Evolutionary conservation across 148 eudicot species (phyloP), one percentile per base, ranked within the genome.

Genomic region (Beta vulgaris): DNA sequence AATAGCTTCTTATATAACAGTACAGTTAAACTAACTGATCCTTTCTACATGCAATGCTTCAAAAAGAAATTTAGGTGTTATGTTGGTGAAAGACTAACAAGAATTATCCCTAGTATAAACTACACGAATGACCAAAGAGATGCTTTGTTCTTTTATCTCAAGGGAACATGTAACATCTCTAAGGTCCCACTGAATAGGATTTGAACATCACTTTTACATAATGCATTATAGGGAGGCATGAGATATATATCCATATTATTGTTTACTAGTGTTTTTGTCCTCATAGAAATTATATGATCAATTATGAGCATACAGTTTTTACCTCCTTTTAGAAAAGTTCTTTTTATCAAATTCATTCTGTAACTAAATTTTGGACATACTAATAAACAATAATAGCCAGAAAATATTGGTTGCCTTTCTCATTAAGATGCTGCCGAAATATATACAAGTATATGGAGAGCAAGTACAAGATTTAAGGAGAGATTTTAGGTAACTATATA

Each of bases 91-190:
- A 67, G 35, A 35, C 29, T 43, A 67, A 43, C 32, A 67, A 26
- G 53, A 67, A 67, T 67, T 10, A 67, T 4, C 21, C 35, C 4
- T 6, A 11, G 23, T 21, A 65, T 36, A 37, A 65, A 65, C 16
- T 65, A 28, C 34, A 67, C 53, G 53, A 67, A 42, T 42, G 71
- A 43, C 15, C 18, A 67, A 67, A 42, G 3, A 67, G 51, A 67
- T 40, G 71, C 71, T 67, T 21, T 67, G 42, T 39, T 36, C 19
- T 13, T n/a, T n/a, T 13, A 19, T 25, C 23, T 67, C 34, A 67
- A 67, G 53, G 71, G 36, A 67, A 67, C 71, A 67, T 67, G 53
- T 43, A 67, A 67, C 53, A 43, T 66, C 69, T 66, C 6, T 2
- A 37, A 42, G 71, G 71, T 13, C 71, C 53, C 53, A 21, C n/a